Evolutionary conservation across 352 stramenopile genomes (phyloP), one percentile per base, ranked within the genome.

Genomic region (Phytopythium chamaehyphon): DNA sequence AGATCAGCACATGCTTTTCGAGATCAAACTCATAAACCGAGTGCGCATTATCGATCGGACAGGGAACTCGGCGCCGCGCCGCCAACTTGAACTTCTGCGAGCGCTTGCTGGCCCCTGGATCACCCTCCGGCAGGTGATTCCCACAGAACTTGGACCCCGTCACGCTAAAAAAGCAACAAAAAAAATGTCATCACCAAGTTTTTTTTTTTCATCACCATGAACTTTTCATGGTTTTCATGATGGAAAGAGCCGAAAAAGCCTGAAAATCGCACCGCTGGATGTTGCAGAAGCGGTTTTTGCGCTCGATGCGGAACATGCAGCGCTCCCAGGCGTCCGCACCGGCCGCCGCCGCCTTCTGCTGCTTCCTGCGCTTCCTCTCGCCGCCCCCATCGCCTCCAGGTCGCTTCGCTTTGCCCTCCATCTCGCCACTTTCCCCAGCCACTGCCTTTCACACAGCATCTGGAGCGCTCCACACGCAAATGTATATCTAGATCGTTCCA

Each of bases 271-370:
- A 93, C 83, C 80, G 71, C 15, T 71, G 49, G 35, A 91, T 86
- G 61, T 91, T 93, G 61, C 83, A 93, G 44, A 70, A 91, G 58
- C 83, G 83, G 42, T 88, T 81, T 63, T 93, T 93, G 47, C 76
- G 74, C 61, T 83, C 66, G 31, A 93, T 63, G 28, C 68, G 72
- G 56, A 90, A 91, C 78, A 91, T 86, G 61, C 83, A 93, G 45
- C 78, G 74, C 3, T 83, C 68, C 83, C 83, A 93, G 50, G 83
- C 61, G 31, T 71, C 80, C 5, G 51, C 61, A 19, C 73, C 59
- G 45, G 73, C 78, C 3, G 72, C 66, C 19, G 66, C 51, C 7
- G 56, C 43, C 64, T 93, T 93, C 1, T 60, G 54, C 43, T 83
- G 61, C 56, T 93, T 93, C 54, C 80, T 77, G 52, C 81, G 71